Base-by-base conservation (phyloP, 352 stramenopile species). In the Elongisporangium prolatum region DNA sequence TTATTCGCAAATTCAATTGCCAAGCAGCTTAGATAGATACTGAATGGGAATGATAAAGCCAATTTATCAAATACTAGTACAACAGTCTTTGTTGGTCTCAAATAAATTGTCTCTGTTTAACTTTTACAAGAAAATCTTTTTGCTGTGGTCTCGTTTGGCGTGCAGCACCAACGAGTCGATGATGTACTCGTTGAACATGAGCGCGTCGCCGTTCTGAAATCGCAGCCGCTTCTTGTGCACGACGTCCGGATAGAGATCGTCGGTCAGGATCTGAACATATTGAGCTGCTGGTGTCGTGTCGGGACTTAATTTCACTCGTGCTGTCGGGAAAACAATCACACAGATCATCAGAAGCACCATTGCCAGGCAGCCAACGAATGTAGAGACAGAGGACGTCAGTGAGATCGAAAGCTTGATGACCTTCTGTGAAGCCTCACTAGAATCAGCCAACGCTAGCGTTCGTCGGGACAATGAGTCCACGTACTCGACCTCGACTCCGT, bases 201-300 rank as follows among this genome's bases (percentile, higher is more conserved):
- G 56, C 51, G 67, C 75, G 49, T 89, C 80, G 47, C 80, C 80
- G 48, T 87, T 88, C 18, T 66, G 63, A 54, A 88, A 86, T 7
- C 75, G 73, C 37, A 89, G 67, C 1, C 75, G 71, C 60, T 89
- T 89, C 69, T 89, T 86, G 72, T 89, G 74, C 21, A 89, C 77
- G 25, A 86, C 47, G 37, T 88, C 72, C 0, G 80, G 80, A 44
- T 89, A 89, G 59, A 84, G 56, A 54, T 89, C 77, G 57, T 89
- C 80, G 7, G 80, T 89, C 47, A 88, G 67, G 49, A 89, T 85
- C 59, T 87, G 72, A 21, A 89, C 75, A 47, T 88, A 89, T 55
- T 87, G 75, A 7, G 77, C 75, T 0, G 75, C 80, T 9, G 77
- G 73, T 4, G 80, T 89, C 47, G 77, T 88, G 58, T 87, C 75